Evolutionary conservation across 2,329 filamentous ascomycete genomes (phyloP).

Genomic region (Alternaria panax): DNA sequence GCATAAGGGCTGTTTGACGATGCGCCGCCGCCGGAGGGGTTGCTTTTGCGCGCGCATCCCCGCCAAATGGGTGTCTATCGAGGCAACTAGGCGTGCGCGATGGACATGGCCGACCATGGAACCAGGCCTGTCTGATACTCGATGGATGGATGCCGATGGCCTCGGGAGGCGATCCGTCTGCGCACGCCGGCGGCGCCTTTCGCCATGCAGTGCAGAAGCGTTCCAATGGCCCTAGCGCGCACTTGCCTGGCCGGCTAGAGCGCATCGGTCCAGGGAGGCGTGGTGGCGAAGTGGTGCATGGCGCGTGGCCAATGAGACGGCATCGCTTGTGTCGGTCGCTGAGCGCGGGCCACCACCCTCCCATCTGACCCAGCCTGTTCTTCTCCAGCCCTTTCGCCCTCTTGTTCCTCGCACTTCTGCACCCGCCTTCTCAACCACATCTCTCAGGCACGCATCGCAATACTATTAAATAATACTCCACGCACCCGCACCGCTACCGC

Average conservation of each 20-base stretch:
- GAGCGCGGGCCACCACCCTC: conserved; percentile 13
- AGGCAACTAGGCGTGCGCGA: not conserved
- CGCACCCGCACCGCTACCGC: conserved; percentile 19
- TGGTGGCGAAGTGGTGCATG: conserved; percentile 8
- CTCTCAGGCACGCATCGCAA: conserved; percentile 34
- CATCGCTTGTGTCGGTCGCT: conserved; percentile 3
- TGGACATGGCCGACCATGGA: not conserved
- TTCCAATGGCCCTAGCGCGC: conserved; percentile 7
- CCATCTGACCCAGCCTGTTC: conserved; percentile 18
- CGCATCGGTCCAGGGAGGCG: conserved; percentile 4
- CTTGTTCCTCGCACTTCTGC: conserved; percentile 27
- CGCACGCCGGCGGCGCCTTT: conserved; percentile 8
- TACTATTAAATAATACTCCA: conserved; percentile 31
- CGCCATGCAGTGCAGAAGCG: conserved; percentile 12
- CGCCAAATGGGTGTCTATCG: not conserved
- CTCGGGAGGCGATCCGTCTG: conserved; percentile 7
- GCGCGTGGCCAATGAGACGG: conserved; percentile 7
- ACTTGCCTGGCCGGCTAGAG: conserved; percentile 6
- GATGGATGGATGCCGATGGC: conserved; percentile 4
- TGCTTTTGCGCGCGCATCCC: conserved; percentile 4
- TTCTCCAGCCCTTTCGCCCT: conserved; percentile 21
- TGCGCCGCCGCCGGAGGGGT: conserved; percentile 23
- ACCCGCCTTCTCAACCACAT: conserved; percentile 26
- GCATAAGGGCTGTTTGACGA: conserved; percentile 38
- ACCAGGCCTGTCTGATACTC: not conserved